Conservation (phyloP, 2,329 filamentous ascomycete species). For the Paecilomyces sp. region DNA sequence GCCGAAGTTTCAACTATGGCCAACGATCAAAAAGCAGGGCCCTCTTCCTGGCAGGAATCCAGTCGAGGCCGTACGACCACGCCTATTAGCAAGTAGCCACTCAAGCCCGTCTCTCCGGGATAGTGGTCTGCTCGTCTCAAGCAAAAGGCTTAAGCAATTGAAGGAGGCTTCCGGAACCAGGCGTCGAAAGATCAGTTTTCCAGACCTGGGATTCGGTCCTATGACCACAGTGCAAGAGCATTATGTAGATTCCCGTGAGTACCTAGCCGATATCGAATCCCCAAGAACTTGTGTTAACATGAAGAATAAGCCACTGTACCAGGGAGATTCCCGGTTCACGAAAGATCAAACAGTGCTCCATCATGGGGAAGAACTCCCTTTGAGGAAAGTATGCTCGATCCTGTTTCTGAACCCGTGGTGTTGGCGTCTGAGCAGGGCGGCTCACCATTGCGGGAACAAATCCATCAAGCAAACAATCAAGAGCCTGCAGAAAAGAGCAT, state of each 20-base stretch:
- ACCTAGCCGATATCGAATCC: neutral
- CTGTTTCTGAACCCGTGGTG: conserved; percentile 8
- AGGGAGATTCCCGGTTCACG: conserved; percentile 16
- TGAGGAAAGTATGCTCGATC: conserved; percentile 4
- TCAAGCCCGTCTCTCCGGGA: conserved; percentile 3
- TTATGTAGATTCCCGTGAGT: conserved; percentile 20
- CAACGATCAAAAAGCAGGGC: conserved; percentile 11
- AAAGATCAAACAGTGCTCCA: conserved; percentile 19
- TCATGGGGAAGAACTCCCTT: conserved; percentile 5
- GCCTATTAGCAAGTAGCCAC: conserved; percentile 2
- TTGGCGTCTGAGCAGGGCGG: conserved; percentile 2
- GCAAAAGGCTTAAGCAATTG: conserved; percentile 6
- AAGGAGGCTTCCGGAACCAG: conserved; percentile 7
- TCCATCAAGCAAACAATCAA: neutral
- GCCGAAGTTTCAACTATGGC: conserved; percentile 16
- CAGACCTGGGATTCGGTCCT: conserved; percentile 8
- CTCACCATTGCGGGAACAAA: conserved; percentile 1
- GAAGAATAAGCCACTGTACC: conserved; percentile 20
- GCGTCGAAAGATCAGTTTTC: conserved; percentile 13
- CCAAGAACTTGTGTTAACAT: neutral
- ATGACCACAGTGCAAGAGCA: conserved; percentile 12
- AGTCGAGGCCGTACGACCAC: neutral
- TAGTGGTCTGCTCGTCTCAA: neutral
- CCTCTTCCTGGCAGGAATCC: neutral
- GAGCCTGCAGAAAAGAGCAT: neutral